phyloP scores from a whole-genome alignment of 129 eudicot genomes.

The Smallanthus sonchifolius region DNA sequence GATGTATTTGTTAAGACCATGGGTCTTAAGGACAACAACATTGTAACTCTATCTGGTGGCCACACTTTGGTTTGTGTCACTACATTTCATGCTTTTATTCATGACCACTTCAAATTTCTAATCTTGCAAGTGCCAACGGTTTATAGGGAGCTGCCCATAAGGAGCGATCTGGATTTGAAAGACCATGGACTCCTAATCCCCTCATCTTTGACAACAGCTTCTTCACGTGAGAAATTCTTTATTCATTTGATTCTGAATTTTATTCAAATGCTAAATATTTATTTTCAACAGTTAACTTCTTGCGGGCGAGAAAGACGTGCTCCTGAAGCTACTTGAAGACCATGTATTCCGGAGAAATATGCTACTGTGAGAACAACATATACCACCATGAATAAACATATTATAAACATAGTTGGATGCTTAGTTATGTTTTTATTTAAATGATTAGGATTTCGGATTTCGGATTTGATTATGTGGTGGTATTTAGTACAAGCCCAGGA shows the following conservation, averaged over 20 bases:
- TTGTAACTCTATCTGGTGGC: conserved; percentile 83
- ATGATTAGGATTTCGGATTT: conserved; percentile 64
- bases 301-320: conserved; percentile 78
- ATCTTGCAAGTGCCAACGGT: background rate
- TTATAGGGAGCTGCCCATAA: conserved; percentile 74
- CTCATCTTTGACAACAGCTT: conserved; percentile 77
- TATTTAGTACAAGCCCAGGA: no score
- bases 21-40: conserved; percentile 75
- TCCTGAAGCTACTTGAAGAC: conserved; percentile 76
- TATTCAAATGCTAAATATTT: background rate
- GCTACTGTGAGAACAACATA: conserved; percentile 52
- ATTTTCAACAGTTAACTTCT: conserved; percentile 56
- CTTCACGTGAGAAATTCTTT: conserved; percentile 48
- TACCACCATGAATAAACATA: background rate
- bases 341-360: conserved; percentile 71
- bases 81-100: background rate
- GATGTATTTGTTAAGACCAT: conserved; percentile 56
- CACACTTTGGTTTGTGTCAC: conserved; percentile 56
- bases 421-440: background rate
- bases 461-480: no score
- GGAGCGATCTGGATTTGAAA: conserved; percentile 84
- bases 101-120: background rate
- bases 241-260: background rate
- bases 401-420: background rate
- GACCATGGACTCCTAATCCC: conserved; percentile 80